Percentiles rank a stretch among this genome's conserved stretches.
phyloP scores from a whole-genome alignment of 164 flowering plant species.

The Euptelea pleiosperma region DNA sequence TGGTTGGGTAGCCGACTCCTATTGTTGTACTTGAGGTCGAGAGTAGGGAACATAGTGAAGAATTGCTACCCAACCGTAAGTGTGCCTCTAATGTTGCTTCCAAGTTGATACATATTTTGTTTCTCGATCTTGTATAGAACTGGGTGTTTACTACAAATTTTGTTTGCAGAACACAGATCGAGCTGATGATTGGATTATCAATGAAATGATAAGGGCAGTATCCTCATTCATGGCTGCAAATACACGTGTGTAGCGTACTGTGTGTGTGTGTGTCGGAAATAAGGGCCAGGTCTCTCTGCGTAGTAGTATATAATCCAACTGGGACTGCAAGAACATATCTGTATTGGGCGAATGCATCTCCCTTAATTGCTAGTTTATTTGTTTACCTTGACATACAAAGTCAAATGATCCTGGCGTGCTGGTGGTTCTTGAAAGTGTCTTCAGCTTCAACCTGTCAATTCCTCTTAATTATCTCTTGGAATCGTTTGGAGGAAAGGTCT shows the following conservation, averaged over 20 bases:
- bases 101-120: slow-evolving; percentile 1
- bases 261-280: neutral
- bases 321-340: too few species aligned
- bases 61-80: slow-evolving; percentile 77
- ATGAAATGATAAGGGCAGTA: slow-evolving; percentile 86
- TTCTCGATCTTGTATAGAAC: slow-evolving; percentile 1
- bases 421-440: slow-evolving; percentile 65
- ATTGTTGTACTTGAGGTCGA: slow-evolving; percentile 52
- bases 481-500: slow-evolving; percentile 48
- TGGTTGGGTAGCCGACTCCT: slow-evolving; percentile 71
- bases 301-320: neutral
- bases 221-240: slow-evolving; percentile 34
- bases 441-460: slow-evolving; percentile 64
- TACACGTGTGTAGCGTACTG: neutral
- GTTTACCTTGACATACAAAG: slow-evolving; percentile 45
- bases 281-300: neutral
- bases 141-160: too few species aligned
- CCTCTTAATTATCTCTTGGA: slow-evolving; percentile 74
- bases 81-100: slow-evolving; percentile 6
- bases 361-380: neutral
- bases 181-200: slow-evolving; percentile 71
- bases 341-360: neutral
- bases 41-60: slow-evolving; percentile 45
- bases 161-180: slow-evolving; percentile 54
- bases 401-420: slow-evolving; percentile 79